phyloP scores from a whole-genome alignment of 2,329 filamentous ascomycete species.

The Hypoxylon sp. region DNA sequence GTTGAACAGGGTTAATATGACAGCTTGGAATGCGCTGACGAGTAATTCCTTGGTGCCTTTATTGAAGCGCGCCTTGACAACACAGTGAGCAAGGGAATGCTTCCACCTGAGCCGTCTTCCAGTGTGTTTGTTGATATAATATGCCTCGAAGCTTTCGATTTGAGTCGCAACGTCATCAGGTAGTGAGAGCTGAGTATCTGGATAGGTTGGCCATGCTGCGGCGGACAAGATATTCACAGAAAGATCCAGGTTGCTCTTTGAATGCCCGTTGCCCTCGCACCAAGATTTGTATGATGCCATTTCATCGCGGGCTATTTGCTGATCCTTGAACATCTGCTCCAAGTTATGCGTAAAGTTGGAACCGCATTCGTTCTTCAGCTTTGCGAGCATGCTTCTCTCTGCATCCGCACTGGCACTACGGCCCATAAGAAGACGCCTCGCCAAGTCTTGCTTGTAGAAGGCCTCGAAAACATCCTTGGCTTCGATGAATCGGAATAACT shows the following conservation, averaged over 20 bases:
- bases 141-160: constrained; percentile 83
- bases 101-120: constrained; percentile 92
- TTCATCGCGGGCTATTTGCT: constrained; percentile 92
- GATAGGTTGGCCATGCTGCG: constrained; percentile 93
- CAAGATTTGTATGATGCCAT: constrained; percentile 88
- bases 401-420: constrained; percentile 95
- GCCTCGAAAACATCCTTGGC: constrained; percentile 98
- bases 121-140: constrained; percentile 91
- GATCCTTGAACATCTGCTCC: constrained; percentile 99
- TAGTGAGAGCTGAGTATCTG: constrained; percentile 79
- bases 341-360: constrained; percentile 96
- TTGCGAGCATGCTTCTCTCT: constrained; percentile 93
- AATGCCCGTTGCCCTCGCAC: constrained; percentile 64
- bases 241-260: constrained; percentile 75
- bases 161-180: constrained; percentile 82
- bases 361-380: constrained; percentile 93
- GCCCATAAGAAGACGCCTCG: constrained; percentile 89
- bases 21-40: constrained; percentile 92
- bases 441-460: constrained; percentile 98
- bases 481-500: constrained; percentile 96
- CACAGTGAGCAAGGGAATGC: constrained; percentile 91
- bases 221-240: constrained; percentile 92
- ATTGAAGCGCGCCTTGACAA: constrained; percentile 84
- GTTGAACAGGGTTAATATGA: constrained; percentile 93
- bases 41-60: constrained; percentile 88